Evolutionary conservation across 1,284 basidiomycete genomes (phyloP).

Genomic region (Cryptococcus floricola): DNA sequence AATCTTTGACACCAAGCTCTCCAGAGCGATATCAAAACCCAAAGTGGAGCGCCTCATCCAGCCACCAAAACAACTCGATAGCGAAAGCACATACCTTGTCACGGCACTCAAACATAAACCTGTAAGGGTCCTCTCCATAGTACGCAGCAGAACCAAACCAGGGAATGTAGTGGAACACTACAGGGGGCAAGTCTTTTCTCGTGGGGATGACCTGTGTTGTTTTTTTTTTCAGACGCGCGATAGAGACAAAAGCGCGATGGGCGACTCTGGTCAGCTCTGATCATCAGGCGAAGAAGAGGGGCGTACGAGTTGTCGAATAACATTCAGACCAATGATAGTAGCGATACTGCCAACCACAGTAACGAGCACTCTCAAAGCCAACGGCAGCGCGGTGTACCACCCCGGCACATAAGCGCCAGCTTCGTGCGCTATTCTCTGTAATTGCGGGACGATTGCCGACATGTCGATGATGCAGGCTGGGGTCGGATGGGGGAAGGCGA

Average conservation of each 20-base stretch:
- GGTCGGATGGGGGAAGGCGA: neutral
- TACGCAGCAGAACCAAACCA: conserved; percentile 69
- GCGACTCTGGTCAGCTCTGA: neutral
- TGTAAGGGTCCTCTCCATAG: conserved; percentile 76
- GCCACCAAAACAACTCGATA: neutral
- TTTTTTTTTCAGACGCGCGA: conserved; percentile 47
- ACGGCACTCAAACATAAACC: conserved; percentile 68
- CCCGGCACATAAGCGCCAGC: neutral
- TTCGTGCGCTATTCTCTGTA: neutral
- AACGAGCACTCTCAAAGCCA: conserved; percentile 12
- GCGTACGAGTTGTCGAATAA: conserved; percentile 60
- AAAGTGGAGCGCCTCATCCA: neutral
- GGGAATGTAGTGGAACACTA: conserved; percentile 75
- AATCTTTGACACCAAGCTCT: no score
- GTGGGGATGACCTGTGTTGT: conserved; percentile 47
- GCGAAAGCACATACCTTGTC: conserved; percentile 64
- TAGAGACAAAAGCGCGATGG: neutral
- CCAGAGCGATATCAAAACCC: no score
- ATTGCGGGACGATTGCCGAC: conserved; percentile 2
- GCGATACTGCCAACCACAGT: conserved; percentile 34
- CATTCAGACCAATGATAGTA: conserved; percentile 57
- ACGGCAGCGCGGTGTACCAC: conserved; percentile 14
- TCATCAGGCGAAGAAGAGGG: neutral
- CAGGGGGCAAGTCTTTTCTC: conserved; percentile 61
- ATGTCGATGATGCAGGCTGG: neutral